Percentiles rank a stretch among this genome's conserved stretches.
phyloP scores from a whole-genome alignment of 2,329 filamentous ascomycete species.

The Apiospora rasikravindrae region DNA sequence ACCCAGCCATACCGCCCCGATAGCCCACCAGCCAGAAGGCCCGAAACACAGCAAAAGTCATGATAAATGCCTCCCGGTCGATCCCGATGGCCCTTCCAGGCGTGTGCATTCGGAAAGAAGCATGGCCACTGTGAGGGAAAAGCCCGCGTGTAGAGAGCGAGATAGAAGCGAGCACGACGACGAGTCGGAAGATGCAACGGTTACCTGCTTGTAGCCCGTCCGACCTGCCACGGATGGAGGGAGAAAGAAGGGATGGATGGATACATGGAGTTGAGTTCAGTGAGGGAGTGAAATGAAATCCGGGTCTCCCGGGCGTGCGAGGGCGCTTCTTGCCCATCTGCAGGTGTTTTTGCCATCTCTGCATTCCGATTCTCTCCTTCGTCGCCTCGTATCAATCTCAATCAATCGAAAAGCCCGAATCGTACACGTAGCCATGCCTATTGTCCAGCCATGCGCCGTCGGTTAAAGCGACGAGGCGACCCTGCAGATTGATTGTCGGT shows the following conservation, averaged over 20 bases:
- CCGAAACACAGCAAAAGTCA: constrained; percentile 3
- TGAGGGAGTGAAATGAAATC: neutral
- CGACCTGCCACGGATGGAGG: no score
- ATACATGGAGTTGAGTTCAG: no score
- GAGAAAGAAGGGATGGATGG: no score
- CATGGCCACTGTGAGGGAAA: neutral
- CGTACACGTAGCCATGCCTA: neutral
- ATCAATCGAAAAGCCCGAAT: neutral
- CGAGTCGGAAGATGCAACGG: no score
- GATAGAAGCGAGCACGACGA: constrained; percentile 14
- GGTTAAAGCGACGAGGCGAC: neutral
- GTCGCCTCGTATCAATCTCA: neutral
- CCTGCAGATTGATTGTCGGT: constrained; percentile 12
- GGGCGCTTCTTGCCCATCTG: neutral
- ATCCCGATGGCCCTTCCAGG: constrained; percentile 4
- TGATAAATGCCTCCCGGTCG: constrained; percentile 16
- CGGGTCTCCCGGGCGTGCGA: neutral
- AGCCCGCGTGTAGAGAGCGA: neutral
- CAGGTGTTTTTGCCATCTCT: neutral
- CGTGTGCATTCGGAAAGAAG: neutral
- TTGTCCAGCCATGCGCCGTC: neutral
- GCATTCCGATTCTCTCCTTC: neutral
- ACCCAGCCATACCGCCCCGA: constrained; percentile 13
- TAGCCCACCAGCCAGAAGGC: constrained; percentile 12
- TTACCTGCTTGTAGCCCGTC: neutral